phyloP scores from a whole-genome alignment of 2,329 filamentous ascomycete genomes.

The Curvularia sp. region DNA sequence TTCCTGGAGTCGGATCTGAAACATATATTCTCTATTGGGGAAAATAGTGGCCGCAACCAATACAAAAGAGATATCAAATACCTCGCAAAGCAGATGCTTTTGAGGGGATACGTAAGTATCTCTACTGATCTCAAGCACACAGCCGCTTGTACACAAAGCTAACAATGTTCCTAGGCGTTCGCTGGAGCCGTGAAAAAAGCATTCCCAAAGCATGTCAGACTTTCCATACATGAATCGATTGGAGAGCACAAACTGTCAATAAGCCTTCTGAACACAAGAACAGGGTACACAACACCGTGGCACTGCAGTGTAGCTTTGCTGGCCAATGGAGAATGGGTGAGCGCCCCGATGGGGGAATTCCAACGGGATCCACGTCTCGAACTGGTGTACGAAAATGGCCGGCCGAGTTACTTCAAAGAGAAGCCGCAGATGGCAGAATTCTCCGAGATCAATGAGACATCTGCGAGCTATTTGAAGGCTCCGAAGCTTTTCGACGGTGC shows the following conservation, averaged over 20 bases:
- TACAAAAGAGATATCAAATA: constrained; percentile 36
- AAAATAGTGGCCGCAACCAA: constrained; percentile 23
- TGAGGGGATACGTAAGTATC: constrained; percentile 29
- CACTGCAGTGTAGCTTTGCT: constrained; percentile 24
- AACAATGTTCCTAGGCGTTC: constrained; percentile 15
- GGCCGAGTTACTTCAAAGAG: constrained; percentile 33
- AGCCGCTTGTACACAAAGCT: background rate
- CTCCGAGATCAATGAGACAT: constrained; percentile 7
- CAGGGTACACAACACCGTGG: constrained; percentile 31
- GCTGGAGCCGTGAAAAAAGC: constrained; percentile 26
- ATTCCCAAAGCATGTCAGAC: constrained; percentile 28
- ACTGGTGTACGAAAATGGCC: constrained; percentile 26
- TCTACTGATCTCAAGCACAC: background rate
- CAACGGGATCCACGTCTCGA: constrained; percentile 23
- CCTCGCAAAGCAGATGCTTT: constrained; percentile 39
- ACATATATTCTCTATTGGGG: constrained; percentile 23
- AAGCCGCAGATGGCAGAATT: constrained; percentile 12
- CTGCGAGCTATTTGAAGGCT: constrained; percentile 13
- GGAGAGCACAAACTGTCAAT: constrained; percentile 36
- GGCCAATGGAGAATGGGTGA: constrained; percentile 21
- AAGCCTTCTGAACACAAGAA: constrained; percentile 24
- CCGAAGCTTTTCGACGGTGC: constrained; percentile 6
- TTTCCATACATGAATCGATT: constrained; percentile 42
- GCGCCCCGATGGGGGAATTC: constrained; percentile 16
- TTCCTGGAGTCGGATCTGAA: constrained; percentile 32